Conservation (phyloP, 345 rosid genomes). For the Salix suchowensis region DNA sequence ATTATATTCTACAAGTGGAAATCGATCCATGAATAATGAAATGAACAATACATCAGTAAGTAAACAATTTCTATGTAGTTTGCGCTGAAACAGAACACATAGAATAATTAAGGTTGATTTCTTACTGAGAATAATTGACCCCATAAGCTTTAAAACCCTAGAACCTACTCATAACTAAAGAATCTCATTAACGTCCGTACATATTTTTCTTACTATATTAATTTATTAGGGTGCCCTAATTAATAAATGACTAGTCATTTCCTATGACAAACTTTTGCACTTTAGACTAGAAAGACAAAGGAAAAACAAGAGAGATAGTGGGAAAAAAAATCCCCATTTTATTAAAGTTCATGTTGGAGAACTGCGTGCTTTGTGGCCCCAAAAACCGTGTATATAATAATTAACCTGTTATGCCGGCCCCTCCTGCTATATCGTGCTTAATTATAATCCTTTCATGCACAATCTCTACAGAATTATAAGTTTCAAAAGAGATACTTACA, state of each 20-base stretch:
- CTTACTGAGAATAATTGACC: neutral
- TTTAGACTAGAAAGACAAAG: slow-evolving; percentile 14
- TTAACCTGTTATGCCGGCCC: neutral
- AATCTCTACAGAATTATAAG: slow-evolving; percentile 1
- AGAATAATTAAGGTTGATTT: neutral
- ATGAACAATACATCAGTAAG: neutral
- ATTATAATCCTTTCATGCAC: neutral
- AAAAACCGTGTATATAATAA: neutral
- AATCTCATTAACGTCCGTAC: too few species aligned
- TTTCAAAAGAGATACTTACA: neutral
- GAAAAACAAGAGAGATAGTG: slow-evolving; percentile 19
- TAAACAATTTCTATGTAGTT: neutral
- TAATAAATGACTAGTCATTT: slow-evolving; percentile 12
- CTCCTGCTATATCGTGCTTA: neutral
- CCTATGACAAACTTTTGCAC: neutral
- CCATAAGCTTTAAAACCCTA: neutral
- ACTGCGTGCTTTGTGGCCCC: neutral
- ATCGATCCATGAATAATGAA: too few species aligned
- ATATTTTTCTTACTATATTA: neutral
- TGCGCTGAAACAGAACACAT: neutral
- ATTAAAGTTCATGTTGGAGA: slow-evolving; percentile 6
- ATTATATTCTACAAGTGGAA: too few species aligned
- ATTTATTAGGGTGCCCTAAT: neutral
- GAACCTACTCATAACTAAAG: neutral
- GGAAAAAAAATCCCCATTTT: neutral